Conservation (phyloP, 2,329 filamentous ascomycete genomes). For the Knoxdaviesia capensis region DNA sequence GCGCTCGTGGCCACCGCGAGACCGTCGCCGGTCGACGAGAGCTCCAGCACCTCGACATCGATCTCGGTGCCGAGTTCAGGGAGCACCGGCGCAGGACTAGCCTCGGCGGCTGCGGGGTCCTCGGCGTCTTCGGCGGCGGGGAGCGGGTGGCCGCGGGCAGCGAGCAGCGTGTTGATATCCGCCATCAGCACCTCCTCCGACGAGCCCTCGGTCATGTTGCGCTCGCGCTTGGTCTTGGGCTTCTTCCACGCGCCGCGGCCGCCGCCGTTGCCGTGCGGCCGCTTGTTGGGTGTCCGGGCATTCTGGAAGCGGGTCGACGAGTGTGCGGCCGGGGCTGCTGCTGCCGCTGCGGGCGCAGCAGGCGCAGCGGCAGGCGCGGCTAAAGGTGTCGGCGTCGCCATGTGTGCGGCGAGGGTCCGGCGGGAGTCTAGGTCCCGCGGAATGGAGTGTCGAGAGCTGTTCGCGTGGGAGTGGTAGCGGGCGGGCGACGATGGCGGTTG, state of each 20-base stretch:
- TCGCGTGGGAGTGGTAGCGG: no score
- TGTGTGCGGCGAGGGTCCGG: no score
- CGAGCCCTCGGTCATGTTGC: constrained; percentile 39
- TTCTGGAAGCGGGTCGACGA: no score
- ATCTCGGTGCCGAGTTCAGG: constrained; percentile 55
- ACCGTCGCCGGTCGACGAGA: constrained; percentile 86
- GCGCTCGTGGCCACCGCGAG: constrained; percentile 40
- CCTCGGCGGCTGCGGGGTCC: constrained; percentile 5
- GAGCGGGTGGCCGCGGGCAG: constrained; percentile 14
- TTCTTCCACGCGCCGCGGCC: constrained; percentile 5
- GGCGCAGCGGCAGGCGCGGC: no score
- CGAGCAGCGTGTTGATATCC: constrained; percentile 38
- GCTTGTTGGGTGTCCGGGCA: no score
- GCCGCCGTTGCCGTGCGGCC: not conserved
- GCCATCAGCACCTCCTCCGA: constrained; percentile 45
- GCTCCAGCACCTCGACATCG: constrained; percentile 58
- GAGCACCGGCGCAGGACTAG: constrained; percentile 17
- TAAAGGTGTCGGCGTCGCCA: no score
- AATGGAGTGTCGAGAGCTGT: no score
- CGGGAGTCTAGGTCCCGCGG: no score
- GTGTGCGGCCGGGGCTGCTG: no score
- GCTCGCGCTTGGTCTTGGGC: constrained; percentile 32
- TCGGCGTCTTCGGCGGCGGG: constrained; percentile 9
- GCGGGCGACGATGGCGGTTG: no score
- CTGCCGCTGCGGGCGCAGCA: no score